Evolutionary conservation across 2,329 filamentous ascomycete genomes (phyloP), one percentile per base, ranked within the genome.

Genomic region (Sporothrix sp.): DNA sequence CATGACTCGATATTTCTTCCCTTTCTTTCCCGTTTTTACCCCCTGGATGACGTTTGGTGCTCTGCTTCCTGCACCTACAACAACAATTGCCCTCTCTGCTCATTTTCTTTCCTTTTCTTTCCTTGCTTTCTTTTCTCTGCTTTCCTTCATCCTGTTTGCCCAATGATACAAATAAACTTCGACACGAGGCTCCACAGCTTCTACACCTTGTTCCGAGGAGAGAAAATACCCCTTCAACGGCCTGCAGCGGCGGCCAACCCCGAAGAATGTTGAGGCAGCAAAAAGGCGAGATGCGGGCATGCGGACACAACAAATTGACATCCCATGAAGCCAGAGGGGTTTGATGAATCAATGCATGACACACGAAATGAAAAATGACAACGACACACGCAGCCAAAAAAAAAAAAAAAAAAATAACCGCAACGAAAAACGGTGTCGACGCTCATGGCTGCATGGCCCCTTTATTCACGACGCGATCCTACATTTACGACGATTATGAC

Each of bases 121-220:
- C 11, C 25, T 36, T 50, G 25, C 28, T 23, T 9, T 11, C 21
- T 36, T 20, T 36, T 20, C 25, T 20, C 16, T 10, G 14, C 11
- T 27, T 16, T 32, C 14, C 10, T 30, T 16, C 4, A 20, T 27
- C 18, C 32, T 23, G 39, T 46, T 35, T 50, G 48, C 40, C 18
- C 40, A 32, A 51, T 18, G 48, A 54, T 56, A 56, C 44, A 53
- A n/a, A 59, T 65, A 65, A 59, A 62, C 52, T 61, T 60, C 60
- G 52, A 52, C 53, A 42, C 27, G 59, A 60, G 57, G 65, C 65
- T 67, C 66, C 64, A 61, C 65, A 63, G 65, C 65, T 57, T 30
- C 47, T 40, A 52, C 49, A 39, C 55, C 55, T 52, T 53, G 23
- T 16, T 46, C 39, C 14, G 56, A 54, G 49, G 51, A 54, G 54